These are phyloP conservation scores for Xylaria cubensis DNA, from an alignment of 495 filamentous ascomycete genomes.

Conservation along the genomic window DNA sequence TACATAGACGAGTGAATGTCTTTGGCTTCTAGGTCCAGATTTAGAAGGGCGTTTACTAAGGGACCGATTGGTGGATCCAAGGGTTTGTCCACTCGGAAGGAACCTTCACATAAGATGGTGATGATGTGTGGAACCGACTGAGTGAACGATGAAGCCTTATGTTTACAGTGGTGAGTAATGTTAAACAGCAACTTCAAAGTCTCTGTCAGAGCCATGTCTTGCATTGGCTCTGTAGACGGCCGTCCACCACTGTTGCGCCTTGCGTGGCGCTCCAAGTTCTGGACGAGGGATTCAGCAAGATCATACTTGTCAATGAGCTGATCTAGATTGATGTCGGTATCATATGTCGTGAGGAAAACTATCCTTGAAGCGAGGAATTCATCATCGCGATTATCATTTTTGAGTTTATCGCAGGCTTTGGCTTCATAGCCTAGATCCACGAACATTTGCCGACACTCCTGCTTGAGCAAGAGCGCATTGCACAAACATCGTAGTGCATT, in stretches of 20 bases:
- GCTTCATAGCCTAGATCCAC: slow-evolving; percentile 77
- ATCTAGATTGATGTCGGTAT: slow-evolving; percentile 71
- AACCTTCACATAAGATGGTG: slow-evolving; percentile 64
- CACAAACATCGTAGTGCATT: slow-evolving; percentile 86
- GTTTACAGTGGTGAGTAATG: slow-evolving; percentile 72
- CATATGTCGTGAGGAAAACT: slow-evolving; percentile 85
- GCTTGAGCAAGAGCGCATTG: slow-evolving; percentile 79
- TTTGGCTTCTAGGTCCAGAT: slow-evolving; percentile 67
- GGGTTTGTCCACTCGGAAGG: slow-evolving; percentile 42
- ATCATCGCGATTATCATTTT: slow-evolving; percentile 80
- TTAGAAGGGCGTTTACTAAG: slow-evolving; percentile 81
- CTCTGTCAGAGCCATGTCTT: slow-evolving; percentile 80
- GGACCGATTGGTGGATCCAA: slow-evolving; percentile 58
- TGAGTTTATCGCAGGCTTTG: slow-evolving; percentile 73
- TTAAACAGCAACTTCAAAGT: slow-evolving; percentile 91
- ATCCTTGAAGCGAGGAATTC: slow-evolving; percentile 87
- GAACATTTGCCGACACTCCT: slow-evolving; percentile 76
- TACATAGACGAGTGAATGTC: slow-evolving; percentile 61
- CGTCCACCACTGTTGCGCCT: slow-evolving; percentile 34
- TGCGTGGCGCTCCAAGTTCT: slow-evolving; percentile 75
- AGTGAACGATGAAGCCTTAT: slow-evolving; percentile 65
- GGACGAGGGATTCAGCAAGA: slow-evolving; percentile 69
- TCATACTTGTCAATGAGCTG: slow-evolving; percentile 72
- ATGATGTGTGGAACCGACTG: slow-evolving; percentile 73
- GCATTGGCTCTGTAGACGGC: slow-evolving; percentile 63